Evolutionary conservation across 768 basidiomycete genomes (phyloP), one percentile per base, ranked within the genome.

Genomic region (Termitomyces sp.): DNA sequence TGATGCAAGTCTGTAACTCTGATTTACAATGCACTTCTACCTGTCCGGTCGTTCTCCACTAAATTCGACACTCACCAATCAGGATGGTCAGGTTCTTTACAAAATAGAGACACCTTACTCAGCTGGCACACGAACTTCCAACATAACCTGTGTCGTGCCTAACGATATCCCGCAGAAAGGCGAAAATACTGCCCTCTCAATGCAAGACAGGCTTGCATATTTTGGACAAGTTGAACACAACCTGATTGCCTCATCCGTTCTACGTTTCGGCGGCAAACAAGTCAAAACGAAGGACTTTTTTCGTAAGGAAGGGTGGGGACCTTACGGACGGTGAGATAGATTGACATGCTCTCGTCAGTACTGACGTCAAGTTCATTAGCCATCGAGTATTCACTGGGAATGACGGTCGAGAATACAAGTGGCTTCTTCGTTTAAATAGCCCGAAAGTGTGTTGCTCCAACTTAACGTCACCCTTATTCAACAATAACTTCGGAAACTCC

Each of bases 181-280:
- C 1, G 50, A 37, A 12, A 40, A 37, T 12, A n/a, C 22, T 15
- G 10, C 19, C 10, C n/a, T 37, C 7, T 49, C 53, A 12, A 58
- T 59, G 60, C 51, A 49, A n/a, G 56, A 59, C 15, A 59, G 26
- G 34, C 59, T 59, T 26, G 56, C 26, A 14, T 41, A 54, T 49
- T 38, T 61, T 2, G 62, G 53, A 22, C 24, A 56, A 32, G 46
- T 60, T 42, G 51, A 59, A 35, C 45, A 54, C 32, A 56, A 52
- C 34, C 0, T 21, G 5, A 26, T 59, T 7, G 35, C 30, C n/a
- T 65, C 71, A 0, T 66, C 70, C 4, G 65, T 57, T 28, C 59
- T 76, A 34, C 63, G 62, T 2, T 67, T 70, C 32, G 56, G 64
- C 5, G 70, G 64, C 2, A 42, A 56, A 14, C 66, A 65, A 17